Evolutionary conservation across 805 yeast species (phyloP), one percentile per base, ranked within the genome.

Genomic region (Barnettozyma salicaria): DNA sequence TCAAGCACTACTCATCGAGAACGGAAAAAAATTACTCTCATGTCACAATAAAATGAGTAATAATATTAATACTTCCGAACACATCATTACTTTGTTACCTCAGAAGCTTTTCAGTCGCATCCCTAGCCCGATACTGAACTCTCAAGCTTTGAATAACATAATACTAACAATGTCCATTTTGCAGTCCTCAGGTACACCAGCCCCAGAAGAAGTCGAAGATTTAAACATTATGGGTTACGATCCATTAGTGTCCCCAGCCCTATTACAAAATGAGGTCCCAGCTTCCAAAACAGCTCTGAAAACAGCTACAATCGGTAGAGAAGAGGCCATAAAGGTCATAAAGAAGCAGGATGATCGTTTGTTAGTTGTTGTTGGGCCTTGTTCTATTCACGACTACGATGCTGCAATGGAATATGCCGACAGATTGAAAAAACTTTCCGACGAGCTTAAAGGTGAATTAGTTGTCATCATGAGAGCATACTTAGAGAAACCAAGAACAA

Each of bases 401-500:
- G 83, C 92, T 33, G 97, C 97, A 24, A 65, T 84, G 55, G 97
- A 87, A 23, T 90, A 92, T 64, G 94, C 90, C 43, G 62, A 61
- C 26, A 72, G 80, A 47, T 71, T 90, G 50, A 74, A 76, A 60
- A 66, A 66, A 42, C 65, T 86, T 39, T 68, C 87, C 25, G 82
- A 78, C 25, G 85, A 84, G 60, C 72, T 85, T 45, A 62, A 77
- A 44, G 76, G 70, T 37, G 97, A 90, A 48, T 70, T 90, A 39
- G 82, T 80, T 39, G 74, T 90, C 41, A 75, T 90, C 47, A 90
- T 90, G 98, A 82, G 98, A 69, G 97, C 97, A 6, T 90, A 90
- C 73, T 72, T 90, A 50, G 98, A 90, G 67, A 90, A 90, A 66
- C 98, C 98, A 55, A 82, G 98, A 71, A 90, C 98, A 46, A 90